Evolutionary conservation across 192 early-diverging fungal species (phyloP), one percentile per base, ranked within the genome.

Genomic region (Funneliformis mosseae): DNA sequence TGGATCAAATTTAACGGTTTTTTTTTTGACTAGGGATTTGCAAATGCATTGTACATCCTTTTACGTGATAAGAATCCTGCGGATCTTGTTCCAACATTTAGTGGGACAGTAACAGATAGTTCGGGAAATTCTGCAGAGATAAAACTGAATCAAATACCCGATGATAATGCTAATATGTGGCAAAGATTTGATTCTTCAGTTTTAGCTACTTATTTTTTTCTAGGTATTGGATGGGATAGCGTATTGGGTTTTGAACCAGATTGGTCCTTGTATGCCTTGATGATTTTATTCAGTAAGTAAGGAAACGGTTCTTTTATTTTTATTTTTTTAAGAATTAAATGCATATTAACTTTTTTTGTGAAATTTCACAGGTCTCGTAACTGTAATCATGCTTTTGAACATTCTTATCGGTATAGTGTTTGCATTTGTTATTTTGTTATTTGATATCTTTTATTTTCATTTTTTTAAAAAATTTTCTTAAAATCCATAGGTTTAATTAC

Each of bases 11-110:
- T 42, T 70, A 14, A 39, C 9, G 41, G 3, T 21, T 41, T 9
- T n/a, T 41, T 21, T 69, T 42, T 42, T 11, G 7, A 16, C n/a
- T 8, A 70, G 68, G 39, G 68, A 10, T 70, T 70, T 42, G 21
- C 68, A 70, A 70, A 70, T n/a, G 68, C 68, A 43, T 23, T 70
- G 4, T 70, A 43, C n/a, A 41, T 70, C 8, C 68, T 70, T 9
- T 42, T 70, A 3, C 68, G 68, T 41, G 38, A 70, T 10, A 23
- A 8, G 21, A 0, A 2, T 23, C 16, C 14, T 10, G 18, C 4
- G 18, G 16, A 42, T 8, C 18, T 69, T 41, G 67, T 69, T 39
- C 33, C 25, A 21, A 0, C 5, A 69, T 69, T 41, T 69, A 12
- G 16, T 1, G 67, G 67, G 8, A 39, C 18, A 7, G 21, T 39